Evolutionary conservation across 306 rosid species (phyloP).

Genomic region (Notholithocarpus densiflorus): DNA sequence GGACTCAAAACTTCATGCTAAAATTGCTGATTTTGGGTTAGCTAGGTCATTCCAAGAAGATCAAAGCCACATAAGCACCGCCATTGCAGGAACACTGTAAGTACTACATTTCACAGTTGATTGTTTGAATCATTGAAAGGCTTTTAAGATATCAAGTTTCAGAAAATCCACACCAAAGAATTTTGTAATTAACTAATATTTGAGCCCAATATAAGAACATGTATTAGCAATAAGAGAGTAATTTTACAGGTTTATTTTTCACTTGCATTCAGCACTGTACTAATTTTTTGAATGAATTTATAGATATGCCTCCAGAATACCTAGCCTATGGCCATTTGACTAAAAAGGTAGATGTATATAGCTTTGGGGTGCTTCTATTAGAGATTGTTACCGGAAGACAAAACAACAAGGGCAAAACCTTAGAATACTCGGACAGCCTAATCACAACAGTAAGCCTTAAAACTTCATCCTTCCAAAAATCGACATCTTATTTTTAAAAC

Average conservation of each 20-base stretch:
- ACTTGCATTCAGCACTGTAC: neutral
- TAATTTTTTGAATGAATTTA: constrained; percentile 1
- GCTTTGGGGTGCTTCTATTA: constrained; percentile 74
- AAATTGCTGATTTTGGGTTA: constrained; percentile 95
- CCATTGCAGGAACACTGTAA: constrained; percentile 90
- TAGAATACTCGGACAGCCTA: constrained; percentile 66
- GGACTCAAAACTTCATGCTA: constrained; percentile 71
- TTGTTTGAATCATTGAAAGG: neutral
- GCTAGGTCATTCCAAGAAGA: constrained; percentile 87
- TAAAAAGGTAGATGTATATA: constrained; percentile 80
- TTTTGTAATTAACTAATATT: neutral
- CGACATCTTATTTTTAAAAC: neutral
- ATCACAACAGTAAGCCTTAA: constrained; percentile 54
- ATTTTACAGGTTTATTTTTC: neutral
- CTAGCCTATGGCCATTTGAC: constrained; percentile 91
- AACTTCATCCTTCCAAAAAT: neutral
- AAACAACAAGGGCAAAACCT: constrained; percentile 65
- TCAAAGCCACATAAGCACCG: constrained; percentile 89
- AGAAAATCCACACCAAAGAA: neutral
- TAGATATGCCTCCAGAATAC: constrained; percentile 98
- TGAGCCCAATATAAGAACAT: neutral
- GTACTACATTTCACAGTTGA: neutral
- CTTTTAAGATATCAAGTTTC: neutral
- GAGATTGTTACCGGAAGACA: constrained; percentile 68
- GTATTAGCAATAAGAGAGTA: neutral